A percentile compares a stretch with the other conserved stretches of the same genome.
Evolutionary conservation across 2,329 filamentous ascomycete species (phyloP).

Genomic region (Paecilomyces dactylethromorphus): DNA sequence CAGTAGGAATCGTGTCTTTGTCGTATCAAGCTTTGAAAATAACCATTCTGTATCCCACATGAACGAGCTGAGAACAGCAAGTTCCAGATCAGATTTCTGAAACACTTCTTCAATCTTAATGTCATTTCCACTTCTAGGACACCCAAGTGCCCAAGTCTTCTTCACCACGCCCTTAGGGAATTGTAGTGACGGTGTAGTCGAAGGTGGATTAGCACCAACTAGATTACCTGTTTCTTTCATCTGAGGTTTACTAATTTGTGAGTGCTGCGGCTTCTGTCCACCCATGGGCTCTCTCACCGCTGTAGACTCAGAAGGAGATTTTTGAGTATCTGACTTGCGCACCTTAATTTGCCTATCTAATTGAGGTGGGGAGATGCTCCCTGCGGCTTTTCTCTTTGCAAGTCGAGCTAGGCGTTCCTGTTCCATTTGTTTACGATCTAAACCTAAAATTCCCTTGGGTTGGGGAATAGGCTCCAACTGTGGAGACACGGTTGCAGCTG

Average conservation of each 20-base stretch:
- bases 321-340: neutral
- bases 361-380: neutral
- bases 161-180: slow-evolving; percentile 64
- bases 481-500: neutral
- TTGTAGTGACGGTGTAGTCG: slow-evolving; percentile 21
- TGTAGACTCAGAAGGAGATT: neutral
- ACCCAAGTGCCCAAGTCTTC: slow-evolving; percentile 69
- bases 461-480: neutral
- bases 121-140: slow-evolving; percentile 57
- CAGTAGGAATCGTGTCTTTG: slow-evolving; percentile 56
- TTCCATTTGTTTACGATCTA: neutral
- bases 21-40: slow-evolving; percentile 60
- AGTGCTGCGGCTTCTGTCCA: neutral
- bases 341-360: neutral
- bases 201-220: neutral
- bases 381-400: neutral
- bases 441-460: neutral
- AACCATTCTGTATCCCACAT: slow-evolving; percentile 81
- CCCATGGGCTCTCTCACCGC: neutral
- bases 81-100: slow-evolving; percentile 62
- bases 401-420: neutral
- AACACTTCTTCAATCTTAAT: slow-evolving; percentile 85
- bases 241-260: neutral
- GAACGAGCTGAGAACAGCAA: slow-evolving; percentile 80
- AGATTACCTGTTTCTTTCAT: neutral